Evolutionary conservation across 441 rosid genomes (phyloP).

Genomic region (Theobroma grandiflorum): DNA sequence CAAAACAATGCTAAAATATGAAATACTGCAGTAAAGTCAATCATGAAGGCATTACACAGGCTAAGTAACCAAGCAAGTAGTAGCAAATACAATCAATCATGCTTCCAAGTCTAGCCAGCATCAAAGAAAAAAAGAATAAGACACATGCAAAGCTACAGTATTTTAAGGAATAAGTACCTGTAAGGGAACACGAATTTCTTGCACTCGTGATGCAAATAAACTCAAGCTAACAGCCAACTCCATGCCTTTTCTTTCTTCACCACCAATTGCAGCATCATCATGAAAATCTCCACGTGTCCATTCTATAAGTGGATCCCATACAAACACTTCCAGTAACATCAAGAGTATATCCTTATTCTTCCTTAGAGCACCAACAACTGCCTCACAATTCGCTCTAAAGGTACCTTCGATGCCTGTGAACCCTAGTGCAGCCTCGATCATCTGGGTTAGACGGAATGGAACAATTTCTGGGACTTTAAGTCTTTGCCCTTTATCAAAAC

Average conservation of each 20-base stretch:
- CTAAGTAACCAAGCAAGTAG: constrained; percentile 20
- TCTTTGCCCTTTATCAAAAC: constrained; percentile 97
- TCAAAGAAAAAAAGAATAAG: background rate
- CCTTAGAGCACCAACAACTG: constrained; percentile 82
- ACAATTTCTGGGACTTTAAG: constrained; percentile 97
- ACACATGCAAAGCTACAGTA: background rate
- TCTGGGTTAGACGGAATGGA: constrained; percentile 97
- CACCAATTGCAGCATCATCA: constrained; percentile 98
- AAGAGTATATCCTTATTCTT: constrained; percentile 87
- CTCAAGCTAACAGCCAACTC: constrained; percentile 99
- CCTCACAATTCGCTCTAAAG: constrained; percentile 93
- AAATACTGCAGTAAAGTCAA: constrained; percentile 19
- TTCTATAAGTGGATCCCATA: constrained; percentile 99
- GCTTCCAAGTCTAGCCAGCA: constrained; percentile 13
- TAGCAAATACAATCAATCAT: constrained; percentile 25
- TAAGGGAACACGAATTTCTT: constrained; percentile 96
- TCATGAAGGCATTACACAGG: constrained; percentile 15
- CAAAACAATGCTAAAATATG: constrained; percentile 19
- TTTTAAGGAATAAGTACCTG: constrained; percentile 59
- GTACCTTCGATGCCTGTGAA: constrained; percentile 94
- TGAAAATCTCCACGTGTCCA: constrained; percentile 99
- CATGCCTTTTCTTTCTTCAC: constrained; percentile 99
- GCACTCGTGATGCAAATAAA: constrained; percentile 98
- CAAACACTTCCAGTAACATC: constrained; percentile 95
- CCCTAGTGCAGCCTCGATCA: constrained; percentile 92